phyloP scores from a whole-genome alignment of 1,284 basidiomycete genomes.

The Fomes fomentarius region DNA sequence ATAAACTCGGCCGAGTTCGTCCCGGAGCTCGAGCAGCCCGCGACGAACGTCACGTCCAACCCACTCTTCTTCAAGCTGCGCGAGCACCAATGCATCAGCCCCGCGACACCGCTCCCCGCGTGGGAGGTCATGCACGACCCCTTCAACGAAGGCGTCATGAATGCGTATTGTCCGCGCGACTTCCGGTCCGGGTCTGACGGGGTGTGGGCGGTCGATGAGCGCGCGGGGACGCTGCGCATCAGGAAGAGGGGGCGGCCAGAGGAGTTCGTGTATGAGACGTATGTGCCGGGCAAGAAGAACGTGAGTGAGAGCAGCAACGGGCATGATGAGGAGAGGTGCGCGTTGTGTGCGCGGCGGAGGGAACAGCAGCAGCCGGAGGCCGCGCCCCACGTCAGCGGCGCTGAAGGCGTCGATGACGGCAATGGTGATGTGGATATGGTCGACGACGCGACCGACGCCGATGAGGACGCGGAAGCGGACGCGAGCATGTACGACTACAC shows the following conservation, averaged over 20 bases:
- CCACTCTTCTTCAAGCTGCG: conserved; percentile 58
- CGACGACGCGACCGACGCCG: neutral
- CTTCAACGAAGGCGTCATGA: conserved; percentile 50
- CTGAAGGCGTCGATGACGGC: neutral
- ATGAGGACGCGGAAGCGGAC: neutral
- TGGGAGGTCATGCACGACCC: conserved; percentile 27
- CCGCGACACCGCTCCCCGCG: conserved; percentile 34
- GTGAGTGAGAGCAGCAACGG: no score
- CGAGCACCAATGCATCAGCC: conserved; percentile 56
- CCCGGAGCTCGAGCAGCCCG: conserved; percentile 25
- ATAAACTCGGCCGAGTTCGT: conserved; percentile 39
- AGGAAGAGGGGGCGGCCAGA: neutral
- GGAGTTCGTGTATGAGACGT: conserved; percentile 39
- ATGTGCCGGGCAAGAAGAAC: conserved; percentile 33
- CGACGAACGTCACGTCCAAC: conserved; percentile 37
- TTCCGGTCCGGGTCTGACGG: conserved; percentile 18
- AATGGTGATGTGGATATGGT: no score
- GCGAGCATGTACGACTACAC: neutral
- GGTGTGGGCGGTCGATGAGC: conserved; percentile 24
- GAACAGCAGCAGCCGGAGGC: conserved; percentile 19
- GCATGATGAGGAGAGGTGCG: conserved; percentile 47
- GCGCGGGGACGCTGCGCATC: conserved; percentile 13
- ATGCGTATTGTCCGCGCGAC: conserved; percentile 54
- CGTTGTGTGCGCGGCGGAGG: conserved; percentile 25
- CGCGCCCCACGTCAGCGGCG: neutral